phyloP scores from a whole-genome alignment of 2,329 filamentous ascomycete species.

The Trichoderma arundinaceum region DNA sequence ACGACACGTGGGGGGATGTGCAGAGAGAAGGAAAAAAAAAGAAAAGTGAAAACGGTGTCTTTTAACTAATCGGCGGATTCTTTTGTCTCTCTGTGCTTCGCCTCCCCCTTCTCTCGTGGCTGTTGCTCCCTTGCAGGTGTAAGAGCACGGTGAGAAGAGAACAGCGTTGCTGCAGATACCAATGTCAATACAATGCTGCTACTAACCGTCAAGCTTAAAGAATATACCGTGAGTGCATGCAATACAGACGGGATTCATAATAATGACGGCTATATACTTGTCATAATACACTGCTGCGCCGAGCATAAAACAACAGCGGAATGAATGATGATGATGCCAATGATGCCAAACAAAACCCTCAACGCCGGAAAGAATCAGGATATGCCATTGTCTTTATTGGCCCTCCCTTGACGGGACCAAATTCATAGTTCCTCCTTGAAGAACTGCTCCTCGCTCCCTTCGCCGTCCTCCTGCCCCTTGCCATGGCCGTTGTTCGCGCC shows the following conservation, averaged over 20 bases:
- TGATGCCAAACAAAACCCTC: neutral
- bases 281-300: neutral
- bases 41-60: neutral
- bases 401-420: neutral
- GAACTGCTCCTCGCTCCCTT: constrained; percentile 26
- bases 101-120: neutral
- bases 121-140: no score
- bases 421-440: constrained; percentile 22
- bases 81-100: neutral
- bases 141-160: neutral
- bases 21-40: no score
- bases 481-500: neutral
- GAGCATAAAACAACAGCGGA: neutral
- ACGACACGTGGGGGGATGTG: neutral
- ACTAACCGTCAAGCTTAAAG: no score
- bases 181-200: neutral
- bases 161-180: neutral
- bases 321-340: neutral
- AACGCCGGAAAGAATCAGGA: constrained; percentile 10
- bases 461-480: neutral
- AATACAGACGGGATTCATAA: neutral
- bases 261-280: neutral
- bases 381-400: neutral
- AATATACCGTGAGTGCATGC: no score
- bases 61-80: neutral